Base-by-base conservation (phyloP, 805 yeast genomes). In the Brettanomyces naardenensis region DNA sequence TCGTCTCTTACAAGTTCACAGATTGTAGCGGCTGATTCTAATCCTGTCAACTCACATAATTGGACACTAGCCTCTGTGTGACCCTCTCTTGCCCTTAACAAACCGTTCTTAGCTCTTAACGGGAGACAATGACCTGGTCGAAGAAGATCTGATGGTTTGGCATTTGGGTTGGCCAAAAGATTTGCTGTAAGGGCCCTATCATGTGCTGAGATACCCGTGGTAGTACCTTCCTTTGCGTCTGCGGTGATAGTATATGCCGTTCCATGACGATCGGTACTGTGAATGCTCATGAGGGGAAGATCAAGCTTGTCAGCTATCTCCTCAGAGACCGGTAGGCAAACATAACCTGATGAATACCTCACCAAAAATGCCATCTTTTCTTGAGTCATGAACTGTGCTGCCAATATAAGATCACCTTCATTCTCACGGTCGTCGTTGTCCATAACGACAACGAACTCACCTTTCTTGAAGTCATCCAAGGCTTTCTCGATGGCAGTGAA, bases 41-140 rank as follows among this genome's bases (percentile, higher is more conserved):
- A 67, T 0, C 87, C 88, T 5, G 90, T 71, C 52, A 89, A 67
- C 52, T 66, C 64, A 55, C 95, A 80, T 45, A 92, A 68, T 55
- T 90, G 95, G 6, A 92, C 95, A 20, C 87, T 88, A 14, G 98
- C 97, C 64, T 92, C 99, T 9, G 99, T 92, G 58, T 92, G 99
- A 13, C 99, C 99, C 41, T 84, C 69, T 68, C 99, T 82, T 35
- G 66, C 64, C 40, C 78, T 66, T 40, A 92, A 76, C 37, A 95
- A 80, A 1, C 95, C 95, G 19, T 83, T 83, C 17, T 71, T 83
- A 3, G 97, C 97, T 49, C 97, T 73, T 50, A 92, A 69, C 3
- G 98, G 99, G 46, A 90, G 75, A 22, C 92, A 66, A 55, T 92
- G 99, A 14, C 99, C 99, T 0, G 99, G 99, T 51, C 83, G 77